phyloP scores from a whole-genome alignment of 441 rosid genomes.

The Gossypium gossypioides region DNA sequence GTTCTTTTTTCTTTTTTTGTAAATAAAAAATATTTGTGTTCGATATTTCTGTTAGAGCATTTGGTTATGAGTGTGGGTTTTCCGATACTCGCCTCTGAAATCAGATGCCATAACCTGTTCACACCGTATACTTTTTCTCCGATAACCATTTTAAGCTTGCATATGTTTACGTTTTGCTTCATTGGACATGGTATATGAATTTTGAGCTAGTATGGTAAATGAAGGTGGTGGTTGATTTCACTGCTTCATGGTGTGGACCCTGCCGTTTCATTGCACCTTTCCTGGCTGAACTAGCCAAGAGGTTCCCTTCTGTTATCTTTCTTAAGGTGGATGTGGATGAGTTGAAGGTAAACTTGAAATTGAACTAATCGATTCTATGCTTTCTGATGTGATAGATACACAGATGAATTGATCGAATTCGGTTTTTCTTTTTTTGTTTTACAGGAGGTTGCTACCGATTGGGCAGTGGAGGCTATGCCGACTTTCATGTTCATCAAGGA shows the following conservation, averaged over 20 bases:
- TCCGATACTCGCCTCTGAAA: background rate
- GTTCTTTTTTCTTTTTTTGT: background rate
- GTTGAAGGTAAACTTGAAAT: slow-evolving; percentile 37
- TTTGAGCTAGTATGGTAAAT: background rate
- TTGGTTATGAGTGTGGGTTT: too few species aligned
- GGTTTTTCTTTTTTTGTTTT: background rate
- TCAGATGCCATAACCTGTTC: background rate
- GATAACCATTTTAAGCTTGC: background rate
- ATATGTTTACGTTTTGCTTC: background rate
- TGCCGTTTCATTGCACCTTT: slow-evolving; percentile 76
- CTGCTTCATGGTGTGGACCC: slow-evolving; percentile 92
- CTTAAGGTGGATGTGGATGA: slow-evolving; percentile 87
- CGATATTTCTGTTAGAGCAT: too few species aligned
- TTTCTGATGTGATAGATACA: background rate
- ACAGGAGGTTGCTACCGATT: slow-evolving; percentile 69
- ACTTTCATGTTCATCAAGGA: slow-evolving; percentile 73
- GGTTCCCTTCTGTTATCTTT: slow-evolving; percentile 46
- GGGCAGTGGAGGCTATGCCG: slow-evolving; percentile 88
- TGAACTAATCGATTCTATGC: background rate
- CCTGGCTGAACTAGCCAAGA: slow-evolving; percentile 72
- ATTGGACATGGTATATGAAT: background rate
- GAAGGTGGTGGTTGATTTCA: slow-evolving; percentile 77
- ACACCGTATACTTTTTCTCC: too few species aligned
- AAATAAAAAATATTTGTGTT: background rate
- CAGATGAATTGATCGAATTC: background rate